Evolutionary conservation across 1,139 yeast species (phyloP), one percentile per base, ranked within the genome.

Genomic region (Pneumocystis sp.): DNA sequence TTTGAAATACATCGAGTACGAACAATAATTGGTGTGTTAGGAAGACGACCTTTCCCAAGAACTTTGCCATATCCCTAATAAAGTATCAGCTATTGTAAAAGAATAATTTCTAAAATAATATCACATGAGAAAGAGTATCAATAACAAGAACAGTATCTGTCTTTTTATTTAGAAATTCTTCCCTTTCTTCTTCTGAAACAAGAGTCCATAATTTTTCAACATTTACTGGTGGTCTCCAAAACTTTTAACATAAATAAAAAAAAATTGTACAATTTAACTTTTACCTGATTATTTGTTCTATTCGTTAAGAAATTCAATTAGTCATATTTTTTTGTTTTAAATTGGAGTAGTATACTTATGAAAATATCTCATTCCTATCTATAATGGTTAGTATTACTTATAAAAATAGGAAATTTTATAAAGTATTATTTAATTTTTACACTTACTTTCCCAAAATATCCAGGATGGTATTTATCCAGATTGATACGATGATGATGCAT

Each of bases 1-100:
- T 90, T 87, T 76, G 97, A 90, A 76, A 95, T 98, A 80, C 87
- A 93, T 87, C 99, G 91, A 76, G 98, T 97, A 85, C 89, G 91
- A 80, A 95, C 98, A 77, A 95, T 90, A 81, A 95, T 95, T 79
- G 99, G 98, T 76, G 90, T 97, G 75, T 87, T 78, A 81, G 99
- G 99, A 77, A 95, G 83, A 82, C 88, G 85, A 82, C 99, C 99
- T 86, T 93, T 93, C 82, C 97, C 99, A 79, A 95, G 89, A 78
- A 95, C 96, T 86, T 93, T 93, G 82, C 97, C 97, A 95, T 87
- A 95, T 81, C 99, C 99, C 62, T 67, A 64, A 50, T 50, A 50
- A 50, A 50, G 17, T 50, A 25, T 59, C 31, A 39, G n/a, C 4
- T 1, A 59, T 25, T 59, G 29, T 25, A 19, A 39, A 17, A 40